Percentiles rank a stretch among this genome's conserved stretches.
phyloP scores from a whole-genome alignment of 345 rosid species.

The Clausena lansium region DNA sequence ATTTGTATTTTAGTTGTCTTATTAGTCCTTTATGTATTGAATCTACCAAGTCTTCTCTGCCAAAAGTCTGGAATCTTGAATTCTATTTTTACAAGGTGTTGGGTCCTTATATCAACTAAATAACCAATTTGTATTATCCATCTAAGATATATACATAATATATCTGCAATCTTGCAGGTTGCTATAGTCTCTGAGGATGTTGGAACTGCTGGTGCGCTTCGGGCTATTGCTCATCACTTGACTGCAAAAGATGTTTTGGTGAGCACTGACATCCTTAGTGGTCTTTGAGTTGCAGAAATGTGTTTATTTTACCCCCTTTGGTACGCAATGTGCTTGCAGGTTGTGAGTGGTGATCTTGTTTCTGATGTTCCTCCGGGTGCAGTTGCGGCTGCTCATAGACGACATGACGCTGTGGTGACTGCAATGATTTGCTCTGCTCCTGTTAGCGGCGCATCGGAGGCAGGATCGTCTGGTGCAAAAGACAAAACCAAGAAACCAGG shows the following conservation, averaged over 20 bases:
- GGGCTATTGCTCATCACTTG: constrained; percentile 82
- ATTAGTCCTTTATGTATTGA: too few species aligned
- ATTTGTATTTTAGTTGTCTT: too few species aligned
- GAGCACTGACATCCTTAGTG: constrained; percentile 20
- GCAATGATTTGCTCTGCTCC: constrained; percentile 86
- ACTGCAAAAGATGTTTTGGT: constrained; percentile 95
- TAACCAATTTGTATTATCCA: not conserved
- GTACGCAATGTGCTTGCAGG: constrained; percentile 44
- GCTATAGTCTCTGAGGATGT: constrained; percentile 92
- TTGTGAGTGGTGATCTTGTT: constrained; percentile 95
- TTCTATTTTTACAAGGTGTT: too few species aligned
- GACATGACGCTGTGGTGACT: constrained; percentile 86
- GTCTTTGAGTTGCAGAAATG: constrained; percentile 16
- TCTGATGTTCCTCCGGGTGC: constrained; percentile 96
- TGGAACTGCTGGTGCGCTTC: constrained; percentile 92
- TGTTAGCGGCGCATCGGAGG: constrained; percentile 75
- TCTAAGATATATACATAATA: not conserved
- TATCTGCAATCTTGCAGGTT: constrained; percentile 46
- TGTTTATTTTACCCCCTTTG: constrained; percentile 10
- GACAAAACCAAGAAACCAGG: constrained; percentile 90
- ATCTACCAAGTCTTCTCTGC: too few species aligned
- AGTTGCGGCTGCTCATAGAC: constrained; percentile 87
- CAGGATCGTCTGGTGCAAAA: constrained; percentile 68
- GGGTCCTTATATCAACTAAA: not conserved
- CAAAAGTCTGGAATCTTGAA: too few species aligned